Base-by-base conservation (phyloP, 106 monocot species). In the Amphibolis antarctica region DNA sequence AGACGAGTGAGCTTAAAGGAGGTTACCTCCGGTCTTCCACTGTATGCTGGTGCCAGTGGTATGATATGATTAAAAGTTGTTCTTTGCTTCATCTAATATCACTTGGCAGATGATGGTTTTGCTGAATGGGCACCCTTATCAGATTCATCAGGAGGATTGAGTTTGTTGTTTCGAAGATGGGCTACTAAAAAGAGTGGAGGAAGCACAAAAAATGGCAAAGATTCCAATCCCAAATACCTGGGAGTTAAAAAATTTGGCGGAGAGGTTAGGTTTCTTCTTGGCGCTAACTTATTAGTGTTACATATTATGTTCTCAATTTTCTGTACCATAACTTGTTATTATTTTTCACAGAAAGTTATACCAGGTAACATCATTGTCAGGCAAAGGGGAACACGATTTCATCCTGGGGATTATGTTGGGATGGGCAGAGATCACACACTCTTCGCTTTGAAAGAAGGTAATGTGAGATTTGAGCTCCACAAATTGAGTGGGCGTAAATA, bases 181-280 rank as follows among this genome's bases (percentile, higher is more conserved):
- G 96, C 89, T 63, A 89, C 96, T 10, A 96, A 96, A 71, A 96
- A 89, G 64, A 75, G 79, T 55, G 89, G 86, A 43, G 96, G 96
- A 17, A 90, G 86, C 22, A 86, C 89, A 1, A 86, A 90, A 71
- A 96, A 90, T 59, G 96, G 96, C 13, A 79, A 86, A 1, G 89
- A 96, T 53, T 96, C 96, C 9, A 80, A 80, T 14, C 96, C 96
- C 1, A 86, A 96, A 70, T 69, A 72, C 55, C 59, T 96, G 25
- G 96, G 96, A 29, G 89, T 96, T 42, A 96, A 96, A 67, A 96
- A 96, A 63, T 96, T 83, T 66, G 96, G 96, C 15, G 96, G 96
- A 50, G 96, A 96, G 89, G 86, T 84, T 18, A 12, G 12, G 10
- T 63, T 61, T 18, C 20, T 22, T 20, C 21, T 19, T 42, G 43